Evolutionary conservation across 139 green algal genomes (phyloP), one percentile per base, ranked within the genome.

Genomic region (Marvania coccoides): DNA sequence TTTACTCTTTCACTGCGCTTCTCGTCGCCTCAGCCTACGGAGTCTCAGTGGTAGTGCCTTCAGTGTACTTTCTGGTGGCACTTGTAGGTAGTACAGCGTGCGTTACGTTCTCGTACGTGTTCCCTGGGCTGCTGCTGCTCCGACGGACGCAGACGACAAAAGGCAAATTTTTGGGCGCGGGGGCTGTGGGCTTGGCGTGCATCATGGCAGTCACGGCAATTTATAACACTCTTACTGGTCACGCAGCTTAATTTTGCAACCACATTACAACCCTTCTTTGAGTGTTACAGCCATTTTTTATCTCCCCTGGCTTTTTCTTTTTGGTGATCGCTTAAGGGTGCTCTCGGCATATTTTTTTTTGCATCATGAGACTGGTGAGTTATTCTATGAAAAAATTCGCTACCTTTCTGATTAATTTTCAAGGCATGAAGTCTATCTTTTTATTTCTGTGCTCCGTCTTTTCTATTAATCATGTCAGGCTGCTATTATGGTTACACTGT

Each of bases 91-190:
- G 58, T 7, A 79, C 72, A 4, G 72, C 72, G 14, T 79, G 72
- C 39, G 72, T 72, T 15, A 71, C 53, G n/a, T 79, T 79, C 53
- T 61, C 57, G 12, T 78, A 67, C 39, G 34, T 72, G n/a, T 67
- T 67, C 51, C 53, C 61, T 1, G 63, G 61, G 15, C 36, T 45
- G 12, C 23, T 62, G 6, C 26, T 62, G 55, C 15, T 23, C 12
- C 34, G 55, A 14, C 26, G 29, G 6, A 19, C 15, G 15, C 10
- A n/a, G 55, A 62, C 55, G 15, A 14, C 15, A 6, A 9, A 10
- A n/a, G 15, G 55, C 6, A 6, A 6, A 10, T 14, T 47, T 14
- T 9, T 14, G 7, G 55, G 55, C 12, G 12, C 6, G 6, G 14
- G 13, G 6, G 14, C 15, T 47, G 55, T 62, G 6, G 14, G 7